Evolutionary conservation across 331 rosid genomes (phyloP).

Genomic region (Quercus tomentella): DNA sequence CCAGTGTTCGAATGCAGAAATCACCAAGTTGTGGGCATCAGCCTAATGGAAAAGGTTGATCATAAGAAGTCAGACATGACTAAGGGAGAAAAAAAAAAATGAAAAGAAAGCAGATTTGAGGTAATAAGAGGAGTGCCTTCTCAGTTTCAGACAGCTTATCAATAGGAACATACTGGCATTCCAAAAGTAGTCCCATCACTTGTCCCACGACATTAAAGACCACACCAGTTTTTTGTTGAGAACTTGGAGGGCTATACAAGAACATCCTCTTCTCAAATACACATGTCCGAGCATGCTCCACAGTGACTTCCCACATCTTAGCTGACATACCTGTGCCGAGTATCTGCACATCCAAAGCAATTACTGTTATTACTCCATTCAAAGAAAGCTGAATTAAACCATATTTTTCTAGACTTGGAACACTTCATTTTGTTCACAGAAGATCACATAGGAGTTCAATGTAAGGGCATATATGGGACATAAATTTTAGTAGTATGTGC

Average conservation of each 20-base stretch:
- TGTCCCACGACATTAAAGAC: slow-evolving; percentile 82
- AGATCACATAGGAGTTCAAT: neutral
- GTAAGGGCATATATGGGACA: neutral
- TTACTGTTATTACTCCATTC: neutral
- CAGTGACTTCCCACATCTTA: slow-evolving; percentile 96
- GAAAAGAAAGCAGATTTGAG: slow-evolving; percentile 3
- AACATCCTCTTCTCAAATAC: slow-evolving; percentile 44
- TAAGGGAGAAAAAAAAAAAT: neutral
- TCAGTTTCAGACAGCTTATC: slow-evolving; percentile 80
- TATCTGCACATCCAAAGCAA: slow-evolving; percentile 53
- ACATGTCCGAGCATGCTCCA: slow-evolving; percentile 94
- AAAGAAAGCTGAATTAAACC: neutral
- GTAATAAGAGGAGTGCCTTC: slow-evolving; percentile 54
- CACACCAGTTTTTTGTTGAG: slow-evolving; percentile 59
- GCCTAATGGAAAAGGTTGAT: slow-evolving; percentile 39
- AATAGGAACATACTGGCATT: slow-evolving; percentile 54
- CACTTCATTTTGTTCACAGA: neutral
- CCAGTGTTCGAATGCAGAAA: slow-evolving; percentile 56
- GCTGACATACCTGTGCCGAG: slow-evolving; percentile 96
- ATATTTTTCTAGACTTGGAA: neutral
- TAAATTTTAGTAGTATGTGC: neutral
- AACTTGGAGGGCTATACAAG: slow-evolving; percentile 42
- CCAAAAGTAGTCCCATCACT: slow-evolving; percentile 69
- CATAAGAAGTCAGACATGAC: slow-evolving; percentile 18
- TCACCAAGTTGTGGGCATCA: slow-evolving; percentile 66